These are phyloP conservation scores for Elsinoe australis DNA, from an alignment of 2,329 filamentous ascomycete genomes.

Conservation along the genomic window DNA sequence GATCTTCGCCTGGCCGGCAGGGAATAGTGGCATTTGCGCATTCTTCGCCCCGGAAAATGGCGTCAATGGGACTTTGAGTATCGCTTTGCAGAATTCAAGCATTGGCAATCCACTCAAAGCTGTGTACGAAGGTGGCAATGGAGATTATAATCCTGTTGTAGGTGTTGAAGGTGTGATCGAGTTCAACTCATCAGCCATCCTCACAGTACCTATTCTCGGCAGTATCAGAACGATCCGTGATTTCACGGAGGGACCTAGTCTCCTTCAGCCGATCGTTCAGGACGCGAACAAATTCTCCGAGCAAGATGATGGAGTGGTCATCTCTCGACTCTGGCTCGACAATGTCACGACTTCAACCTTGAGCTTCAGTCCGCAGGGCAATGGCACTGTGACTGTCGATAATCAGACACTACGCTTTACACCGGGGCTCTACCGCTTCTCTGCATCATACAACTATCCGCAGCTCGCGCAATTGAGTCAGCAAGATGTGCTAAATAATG, in stretches of 20 bases:
- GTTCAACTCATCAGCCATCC: conserved; percentile 51
- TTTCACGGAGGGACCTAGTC: conserved; percentile 51
- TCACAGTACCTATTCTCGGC: conserved; percentile 52
- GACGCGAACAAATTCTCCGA: conserved; percentile 42
- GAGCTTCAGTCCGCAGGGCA: conserved; percentile 36
- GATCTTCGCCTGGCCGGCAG: conserved; percentile 53
- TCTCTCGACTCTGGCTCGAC: conserved; percentile 55
- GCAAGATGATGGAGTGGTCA: conserved; percentile 38
- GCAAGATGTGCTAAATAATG: conserved; percentile 43
- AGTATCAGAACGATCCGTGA: conserved; percentile 57
- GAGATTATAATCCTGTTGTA: conserved; percentile 36
- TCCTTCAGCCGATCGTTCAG: conserved; percentile 48
- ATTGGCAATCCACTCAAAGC: conserved; percentile 38
- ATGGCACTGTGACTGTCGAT: conserved; percentile 34
- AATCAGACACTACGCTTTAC: conserved; percentile 43
- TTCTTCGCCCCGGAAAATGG: conserved; percentile 51
- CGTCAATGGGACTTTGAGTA: conserved; percentile 46
- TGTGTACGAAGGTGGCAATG: conserved; percentile 34
- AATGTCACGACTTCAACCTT: conserved; percentile 52
- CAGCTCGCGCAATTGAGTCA: conserved; percentile 50
- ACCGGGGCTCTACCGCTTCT: conserved; percentile 50
- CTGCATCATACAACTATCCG: conserved; percentile 54
- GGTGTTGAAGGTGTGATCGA: conserved; percentile 43
- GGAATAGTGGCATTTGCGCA: conserved; percentile 53
- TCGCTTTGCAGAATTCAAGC: conserved; percentile 47